phyloP scores from a whole-genome alignment of 495 filamentous ascomycete genomes.

The Mycothermus thermophilus region DNA sequence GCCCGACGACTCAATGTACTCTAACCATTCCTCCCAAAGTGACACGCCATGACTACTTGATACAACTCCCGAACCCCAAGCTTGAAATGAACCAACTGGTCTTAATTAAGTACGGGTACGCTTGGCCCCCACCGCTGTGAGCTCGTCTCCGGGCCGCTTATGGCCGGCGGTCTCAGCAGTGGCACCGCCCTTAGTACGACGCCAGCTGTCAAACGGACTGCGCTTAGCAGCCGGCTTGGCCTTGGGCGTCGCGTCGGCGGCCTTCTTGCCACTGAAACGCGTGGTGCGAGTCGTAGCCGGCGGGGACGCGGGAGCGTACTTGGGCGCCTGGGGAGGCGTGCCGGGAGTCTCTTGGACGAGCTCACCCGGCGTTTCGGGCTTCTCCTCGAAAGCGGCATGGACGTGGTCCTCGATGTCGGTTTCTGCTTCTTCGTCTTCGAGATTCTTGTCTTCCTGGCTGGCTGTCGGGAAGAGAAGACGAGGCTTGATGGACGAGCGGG shows the following conservation, averaged over 20 bases:
- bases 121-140: conserved; percentile 21
- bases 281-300: conserved; percentile 42
- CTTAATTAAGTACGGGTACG: conserved; percentile 25
- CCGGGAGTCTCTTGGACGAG: conserved; percentile 16
- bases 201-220: conserved; percentile 56
- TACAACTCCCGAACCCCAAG: no score
- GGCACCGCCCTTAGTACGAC: conserved; percentile 40
- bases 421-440: conserved; percentile 41
- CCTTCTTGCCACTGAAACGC: conserved; percentile 24
- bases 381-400: conserved; percentile 38
- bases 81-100: no score
- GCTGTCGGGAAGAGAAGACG: conserved; percentile 64
- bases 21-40: no score
- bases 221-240: conserved; percentile 24
- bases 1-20: no score
- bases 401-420: conserved; percentile 41
- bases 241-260: conserved; percentile 17
- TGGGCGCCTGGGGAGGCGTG: conserved; percentile 40
- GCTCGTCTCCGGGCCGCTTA: conserved; percentile 33
- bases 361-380: conserved; percentile 26
- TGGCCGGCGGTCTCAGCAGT: conserved; percentile 14
- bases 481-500: conserved; percentile 65
- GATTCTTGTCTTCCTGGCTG: conserved; percentile 23
- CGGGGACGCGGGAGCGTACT: conserved; percentile 40
- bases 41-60: no score